Conservation (phyloP, 331 rosid species). For the Acacia pycnantha region DNA sequence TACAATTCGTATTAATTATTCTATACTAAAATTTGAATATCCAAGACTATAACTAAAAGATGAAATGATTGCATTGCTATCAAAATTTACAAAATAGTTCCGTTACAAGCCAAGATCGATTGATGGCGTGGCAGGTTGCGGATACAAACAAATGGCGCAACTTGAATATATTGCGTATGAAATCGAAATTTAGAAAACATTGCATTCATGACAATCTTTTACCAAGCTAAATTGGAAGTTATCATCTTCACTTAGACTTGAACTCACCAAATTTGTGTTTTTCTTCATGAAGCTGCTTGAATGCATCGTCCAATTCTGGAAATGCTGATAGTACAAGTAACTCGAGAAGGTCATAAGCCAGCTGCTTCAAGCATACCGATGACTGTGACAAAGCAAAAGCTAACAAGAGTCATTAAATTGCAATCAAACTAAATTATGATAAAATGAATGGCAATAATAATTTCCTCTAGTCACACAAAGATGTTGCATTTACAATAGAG, state of each 20-base stretch:
- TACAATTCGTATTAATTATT: no score
- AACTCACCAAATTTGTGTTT: conserved; percentile 73
- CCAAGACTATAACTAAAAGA: no score
- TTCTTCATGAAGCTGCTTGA: conserved; percentile 76
- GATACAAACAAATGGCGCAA: background rate
- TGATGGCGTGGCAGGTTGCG: conserved; percentile 11
- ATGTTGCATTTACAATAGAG: background rate
- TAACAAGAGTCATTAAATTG: conserved; percentile 14
- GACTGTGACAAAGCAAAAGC: conserved; percentile 52
- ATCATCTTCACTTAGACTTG: conserved; percentile 22
- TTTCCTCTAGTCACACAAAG: background rate
- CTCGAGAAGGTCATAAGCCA: conserved; percentile 83
- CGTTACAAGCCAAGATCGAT: conserved; percentile 19
- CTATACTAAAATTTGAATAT: no score
- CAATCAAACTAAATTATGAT: background rate
- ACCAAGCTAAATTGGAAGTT: conserved; percentile 18
- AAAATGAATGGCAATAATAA: background rate
- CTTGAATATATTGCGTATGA: background rate
- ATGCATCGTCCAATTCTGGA: conserved; percentile 67
- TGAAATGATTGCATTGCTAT: conserved; percentile 27
- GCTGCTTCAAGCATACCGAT: conserved; percentile 78
- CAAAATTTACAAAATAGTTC: conserved; percentile 33
- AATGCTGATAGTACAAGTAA: conserved; percentile 67
- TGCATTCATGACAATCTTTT: background rate
- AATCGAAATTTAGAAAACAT: background rate